phyloP scores from a whole-genome alignment of 192 early-diverging fungal species.

The Piromyces finnis region DNA sequence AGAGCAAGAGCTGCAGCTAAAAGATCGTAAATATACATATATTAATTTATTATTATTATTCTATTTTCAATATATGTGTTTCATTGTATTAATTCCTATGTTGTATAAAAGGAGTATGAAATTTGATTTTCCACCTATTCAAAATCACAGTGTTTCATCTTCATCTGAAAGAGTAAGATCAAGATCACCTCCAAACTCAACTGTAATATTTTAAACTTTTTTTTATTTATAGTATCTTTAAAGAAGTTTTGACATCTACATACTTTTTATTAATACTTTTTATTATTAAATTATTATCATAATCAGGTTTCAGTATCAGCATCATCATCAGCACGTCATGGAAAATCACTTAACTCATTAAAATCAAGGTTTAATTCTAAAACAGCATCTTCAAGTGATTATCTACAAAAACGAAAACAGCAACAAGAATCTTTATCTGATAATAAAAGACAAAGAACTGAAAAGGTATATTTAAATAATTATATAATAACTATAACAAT shows the following conservation, averaged over 20 bases:
- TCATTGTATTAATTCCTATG: neutral
- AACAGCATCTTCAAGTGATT: neutral
- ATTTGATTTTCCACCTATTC: neutral
- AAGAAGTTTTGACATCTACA: no score
- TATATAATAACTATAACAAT: no score
- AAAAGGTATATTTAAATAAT: no score
- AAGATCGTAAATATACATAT: neutral
- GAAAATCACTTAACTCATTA: neutral
- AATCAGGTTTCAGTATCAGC: no score
- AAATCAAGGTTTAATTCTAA: neutral
- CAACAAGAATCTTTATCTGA: neutral
- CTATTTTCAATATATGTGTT: no score
- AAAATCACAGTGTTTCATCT: neutral
- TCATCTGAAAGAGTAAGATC: neutral
- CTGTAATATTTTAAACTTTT: no score
- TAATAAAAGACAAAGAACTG: neutral
- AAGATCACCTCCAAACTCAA: neutral
- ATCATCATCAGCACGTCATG: neutral
- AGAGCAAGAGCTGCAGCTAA: neutral
- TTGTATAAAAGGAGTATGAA: neutral
- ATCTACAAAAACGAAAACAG: neutral
- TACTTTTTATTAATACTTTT: no score
- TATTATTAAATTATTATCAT: neutral
- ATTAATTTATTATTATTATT: no score
- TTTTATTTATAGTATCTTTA: no score